phyloP scores from a whole-genome alignment of 495 filamentous ascomycete species.

The Penicillium pulvis region DNA sequence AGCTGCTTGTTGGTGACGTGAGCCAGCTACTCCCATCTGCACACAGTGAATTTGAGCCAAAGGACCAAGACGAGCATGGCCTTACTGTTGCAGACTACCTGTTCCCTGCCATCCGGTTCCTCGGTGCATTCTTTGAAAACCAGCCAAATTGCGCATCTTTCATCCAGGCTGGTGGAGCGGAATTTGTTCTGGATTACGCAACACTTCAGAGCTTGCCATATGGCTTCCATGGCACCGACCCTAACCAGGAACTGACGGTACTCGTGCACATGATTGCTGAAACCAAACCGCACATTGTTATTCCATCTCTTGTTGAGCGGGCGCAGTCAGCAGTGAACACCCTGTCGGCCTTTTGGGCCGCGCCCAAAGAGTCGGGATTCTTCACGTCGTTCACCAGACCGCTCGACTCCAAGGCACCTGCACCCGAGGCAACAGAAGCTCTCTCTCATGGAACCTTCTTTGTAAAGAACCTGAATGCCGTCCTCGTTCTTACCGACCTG shows the following conservation, averaged over 20 bases:
- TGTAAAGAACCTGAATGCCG: slow-evolving; percentile 73
- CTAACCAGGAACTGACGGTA: slow-evolving; percentile 64
- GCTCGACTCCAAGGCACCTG: slow-evolving; percentile 26
- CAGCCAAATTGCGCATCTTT: slow-evolving; percentile 72
- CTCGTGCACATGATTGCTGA: slow-evolving; percentile 83
- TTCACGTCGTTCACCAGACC: slow-evolving; percentile 65
- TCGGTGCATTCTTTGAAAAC: slow-evolving; percentile 78
- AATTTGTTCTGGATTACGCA: slow-evolving; percentile 80
- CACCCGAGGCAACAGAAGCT: slow-evolving; percentile 20
- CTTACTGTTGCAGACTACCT: slow-evolving; percentile 68
- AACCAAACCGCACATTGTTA: slow-evolving; percentile 74
- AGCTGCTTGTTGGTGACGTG: slow-evolving; percentile 37
- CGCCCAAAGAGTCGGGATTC: slow-evolving; percentile 53
- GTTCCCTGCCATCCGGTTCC: slow-evolving; percentile 70
- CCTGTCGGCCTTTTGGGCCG: slow-evolving; percentile 63
- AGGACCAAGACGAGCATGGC: slow-evolving; percentile 48
- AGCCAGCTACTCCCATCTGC: slow-evolving; percentile 30
- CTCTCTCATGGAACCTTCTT: slow-evolving; percentile 66
- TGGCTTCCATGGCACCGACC: slow-evolving; percentile 68
- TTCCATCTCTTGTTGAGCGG: slow-evolving; percentile 77
- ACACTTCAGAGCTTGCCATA: slow-evolving; percentile 75
- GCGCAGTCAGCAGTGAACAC: slow-evolving; percentile 67
- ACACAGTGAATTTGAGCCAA: slow-evolving; percentile 42
- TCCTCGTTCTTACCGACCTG: slow-evolving; percentile 71
- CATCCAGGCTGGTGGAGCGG: slow-evolving; percentile 75